Conservation (phyloP, 1,139 yeast species). For the Sugiyamaella paludigena region DNA sequence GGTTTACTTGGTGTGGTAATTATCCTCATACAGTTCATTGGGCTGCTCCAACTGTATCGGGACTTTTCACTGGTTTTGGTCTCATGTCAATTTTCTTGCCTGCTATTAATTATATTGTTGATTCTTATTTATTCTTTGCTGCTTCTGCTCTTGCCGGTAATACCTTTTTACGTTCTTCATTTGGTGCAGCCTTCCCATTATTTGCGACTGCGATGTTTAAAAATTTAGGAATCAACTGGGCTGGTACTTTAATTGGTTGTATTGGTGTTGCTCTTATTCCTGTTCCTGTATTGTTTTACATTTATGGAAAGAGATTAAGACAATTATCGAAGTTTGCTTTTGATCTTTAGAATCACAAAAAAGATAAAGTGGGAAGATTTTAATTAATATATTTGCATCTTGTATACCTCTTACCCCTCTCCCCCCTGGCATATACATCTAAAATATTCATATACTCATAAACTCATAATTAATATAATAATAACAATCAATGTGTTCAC, state of each 20-base stretch:
- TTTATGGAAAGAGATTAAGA: slow-evolving; percentile 62
- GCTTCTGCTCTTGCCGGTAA: slow-evolving; percentile 92
- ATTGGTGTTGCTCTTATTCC: slow-evolving; percentile 60
- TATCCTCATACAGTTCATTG: slow-evolving; percentile 66
- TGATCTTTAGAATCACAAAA: slow-evolving; percentile 4
- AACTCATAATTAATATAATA: background rate
- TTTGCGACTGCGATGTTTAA: slow-evolving; percentile 72
- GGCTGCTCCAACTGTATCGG: slow-evolving; percentile 78
- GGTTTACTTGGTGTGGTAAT: slow-evolving; percentile 84
- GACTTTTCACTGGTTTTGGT: slow-evolving; percentile 69
- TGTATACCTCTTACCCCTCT: background rate
- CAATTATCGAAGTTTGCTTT: slow-evolving; percentile 61
- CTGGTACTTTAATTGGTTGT: slow-evolving; percentile 70
- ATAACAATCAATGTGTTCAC: background rate
- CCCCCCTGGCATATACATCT: slow-evolving; percentile 1
- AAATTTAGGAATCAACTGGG: slow-evolving; percentile 75
- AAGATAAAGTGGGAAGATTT: background rate
- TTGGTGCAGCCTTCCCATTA: slow-evolving; percentile 75
- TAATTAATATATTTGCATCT: background rate
- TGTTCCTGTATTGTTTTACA: slow-evolving; percentile 67
- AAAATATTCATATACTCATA: background rate
- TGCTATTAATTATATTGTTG: slow-evolving; percentile 73
- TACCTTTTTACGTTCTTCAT: slow-evolving; percentile 72
- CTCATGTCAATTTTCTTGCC: slow-evolving; percentile 71
- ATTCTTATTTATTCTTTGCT: slow-evolving; percentile 70